Evolutionary conservation across 495 filamentous ascomycete species (phyloP).

Genomic region (Lasiosphaeriaceae sp.): DNA sequence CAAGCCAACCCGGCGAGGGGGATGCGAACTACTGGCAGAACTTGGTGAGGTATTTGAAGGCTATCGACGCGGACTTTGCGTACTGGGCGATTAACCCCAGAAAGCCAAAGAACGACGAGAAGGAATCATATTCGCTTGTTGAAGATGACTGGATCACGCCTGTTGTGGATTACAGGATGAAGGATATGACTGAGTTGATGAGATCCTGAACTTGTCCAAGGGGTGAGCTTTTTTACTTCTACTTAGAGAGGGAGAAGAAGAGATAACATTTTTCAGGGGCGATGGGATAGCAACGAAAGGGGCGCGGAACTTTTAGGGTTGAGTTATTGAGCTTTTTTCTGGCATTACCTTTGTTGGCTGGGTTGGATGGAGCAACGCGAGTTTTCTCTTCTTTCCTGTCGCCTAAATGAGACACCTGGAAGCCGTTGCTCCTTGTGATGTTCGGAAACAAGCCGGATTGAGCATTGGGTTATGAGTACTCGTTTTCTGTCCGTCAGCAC

Average conservation of each 20-base stretch:
- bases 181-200: slow-evolving; percentile 51
- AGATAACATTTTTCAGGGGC: too few relatives aligned
- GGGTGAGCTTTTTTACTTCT: too few relatives aligned
- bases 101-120: slow-evolving; percentile 49
- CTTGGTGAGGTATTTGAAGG: slow-evolving; percentile 49
- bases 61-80: slow-evolving; percentile 55
- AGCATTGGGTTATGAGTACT: too few relatives aligned
- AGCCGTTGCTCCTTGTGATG: too few relatives aligned
- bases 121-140: slow-evolving; percentile 53
- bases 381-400: too few relatives aligned
- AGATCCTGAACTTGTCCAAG: slow-evolving; percentile 3
- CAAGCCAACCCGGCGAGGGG: slow-evolving; percentile 41
- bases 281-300: not conserved
- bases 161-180: slow-evolving; percentile 53
- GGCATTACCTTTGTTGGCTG: too few relatives aligned
- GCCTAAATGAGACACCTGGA: too few relatives aligned
- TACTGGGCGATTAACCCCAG: slow-evolving; percentile 63
- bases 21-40: slow-evolving; percentile 59
- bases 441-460: too few relatives aligned
- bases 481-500: too few relatives aligned
- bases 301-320: not conserved
- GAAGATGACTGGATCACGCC: slow-evolving; percentile 55
- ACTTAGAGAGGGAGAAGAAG: not conserved
- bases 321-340: not conserved
- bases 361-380: too few relatives aligned